A percentile compares a stretch with the other conserved stretches of the same genome.
Evolutionary conservation across 192 early-diverging fungal genomes (phyloP).

Genomic region (Cetraspora pellucida): DNA sequence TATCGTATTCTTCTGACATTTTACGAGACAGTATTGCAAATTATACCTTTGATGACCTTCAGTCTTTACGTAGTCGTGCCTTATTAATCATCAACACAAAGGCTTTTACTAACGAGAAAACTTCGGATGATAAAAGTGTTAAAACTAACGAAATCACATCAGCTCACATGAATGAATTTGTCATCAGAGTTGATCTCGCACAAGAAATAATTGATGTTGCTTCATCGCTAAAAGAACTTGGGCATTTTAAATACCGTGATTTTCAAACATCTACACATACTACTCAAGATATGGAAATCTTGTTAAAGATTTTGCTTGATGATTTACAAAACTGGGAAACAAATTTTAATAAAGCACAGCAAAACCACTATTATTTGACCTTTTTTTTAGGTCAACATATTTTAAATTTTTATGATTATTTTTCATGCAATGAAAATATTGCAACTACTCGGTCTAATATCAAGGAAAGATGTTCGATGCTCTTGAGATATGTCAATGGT

Average conservation of each 20-base stretch:
- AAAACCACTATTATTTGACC: conserved; percentile 17
- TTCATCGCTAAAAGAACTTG: no score
- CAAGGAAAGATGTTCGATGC: background rate
- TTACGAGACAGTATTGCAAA: background rate
- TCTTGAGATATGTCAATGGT: background rate
- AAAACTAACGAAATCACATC: background rate
- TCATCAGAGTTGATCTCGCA: no score
- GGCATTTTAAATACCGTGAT: no score
- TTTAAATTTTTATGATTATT: conserved; percentile 17
- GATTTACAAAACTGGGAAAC: conserved; percentile 5
- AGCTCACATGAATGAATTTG: no score
- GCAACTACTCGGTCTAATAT: no score
- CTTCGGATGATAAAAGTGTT: background rate
- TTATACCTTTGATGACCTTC: conserved; percentile 9
- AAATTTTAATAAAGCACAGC: background rate
- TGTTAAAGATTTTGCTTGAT: background rate
- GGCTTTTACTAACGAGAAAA: background rate
- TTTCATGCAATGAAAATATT: background rate
- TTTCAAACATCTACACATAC: no score
- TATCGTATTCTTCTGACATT: background rate
- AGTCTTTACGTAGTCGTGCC: conserved; percentile 22
- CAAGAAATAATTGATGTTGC: no score
- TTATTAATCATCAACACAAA: background rate
- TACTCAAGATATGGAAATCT: no score
- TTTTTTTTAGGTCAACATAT: conserved; percentile 2